Conservation (phyloP, 768 basidiomycete genomes). For the Tricholoma saponaceum region DNA sequence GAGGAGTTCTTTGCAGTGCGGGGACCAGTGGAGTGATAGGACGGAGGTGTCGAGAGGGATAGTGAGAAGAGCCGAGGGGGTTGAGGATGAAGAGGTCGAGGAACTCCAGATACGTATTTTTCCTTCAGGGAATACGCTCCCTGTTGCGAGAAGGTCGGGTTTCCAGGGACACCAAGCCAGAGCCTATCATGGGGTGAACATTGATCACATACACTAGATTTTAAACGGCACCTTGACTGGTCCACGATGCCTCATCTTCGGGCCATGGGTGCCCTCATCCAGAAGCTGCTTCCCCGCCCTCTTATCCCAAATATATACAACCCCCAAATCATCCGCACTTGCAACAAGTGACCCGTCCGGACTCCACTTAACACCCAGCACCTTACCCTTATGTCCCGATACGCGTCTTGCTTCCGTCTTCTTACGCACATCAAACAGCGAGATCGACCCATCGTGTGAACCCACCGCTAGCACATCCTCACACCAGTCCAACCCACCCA, state of each 20-base stretch:
- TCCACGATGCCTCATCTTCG: slow-evolving; percentile 66
- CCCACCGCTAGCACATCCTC: slow-evolving; percentile 61
- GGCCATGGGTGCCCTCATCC: slow-evolving; percentile 45
- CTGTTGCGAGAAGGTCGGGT: slow-evolving; percentile 67
- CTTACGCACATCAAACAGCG: slow-evolving; percentile 60
- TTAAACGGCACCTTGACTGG: slow-evolving; percentile 44
- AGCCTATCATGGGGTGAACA: slow-evolving; percentile 40
- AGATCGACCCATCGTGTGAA: slow-evolving; percentile 57
- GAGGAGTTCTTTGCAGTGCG: slow-evolving; percentile 84
- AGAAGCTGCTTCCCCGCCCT: slow-evolving; percentile 30
- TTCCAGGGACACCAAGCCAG: slow-evolving; percentile 89
- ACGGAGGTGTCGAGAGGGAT: slow-evolving; percentile 75
- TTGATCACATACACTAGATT: neutral
- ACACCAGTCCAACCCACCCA: slow-evolving; percentile 49
- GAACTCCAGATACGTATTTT: slow-evolving; percentile 69
- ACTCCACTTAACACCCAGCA: slow-evolving; percentile 77
- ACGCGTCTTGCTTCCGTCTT: slow-evolving; percentile 21
- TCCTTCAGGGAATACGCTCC: slow-evolving; percentile 74
- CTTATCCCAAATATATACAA: slow-evolving; percentile 83
- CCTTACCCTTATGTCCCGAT: slow-evolving; percentile 63
- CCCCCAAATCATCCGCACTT: slow-evolving; percentile 82
- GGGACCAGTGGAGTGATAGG: slow-evolving; percentile 70
- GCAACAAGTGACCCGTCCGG: slow-evolving; percentile 73
- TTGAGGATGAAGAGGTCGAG: slow-evolving; percentile 23
- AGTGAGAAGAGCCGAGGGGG: slow-evolving; percentile 45